A percentile compares a stretch with the other conserved stretches of the same genome.
These are phyloP conservation scores for Diddensiella transvaalensis DNA, from an alignment of 805 yeast genomes.

Conservation along the genomic window DNA sequence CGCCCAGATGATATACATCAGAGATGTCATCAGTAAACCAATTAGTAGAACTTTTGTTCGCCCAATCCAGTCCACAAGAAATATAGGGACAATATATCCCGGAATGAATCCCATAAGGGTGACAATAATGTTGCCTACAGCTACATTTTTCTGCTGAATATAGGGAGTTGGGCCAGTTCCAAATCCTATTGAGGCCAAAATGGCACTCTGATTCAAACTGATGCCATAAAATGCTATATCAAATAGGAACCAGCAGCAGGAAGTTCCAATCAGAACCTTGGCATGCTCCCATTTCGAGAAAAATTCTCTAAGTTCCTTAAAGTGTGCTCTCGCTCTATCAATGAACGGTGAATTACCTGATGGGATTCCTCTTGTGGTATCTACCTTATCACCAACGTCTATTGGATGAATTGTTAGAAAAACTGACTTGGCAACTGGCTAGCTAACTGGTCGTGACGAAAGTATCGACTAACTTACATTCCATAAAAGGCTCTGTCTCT, in stretches of 20 bases:
- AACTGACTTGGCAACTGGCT: too few relatives aligned
- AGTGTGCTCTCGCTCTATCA: neutral
- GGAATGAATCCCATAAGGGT: slow-evolving; percentile 94
- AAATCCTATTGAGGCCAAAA: slow-evolving; percentile 79
- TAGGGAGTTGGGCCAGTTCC: slow-evolving; percentile 71
- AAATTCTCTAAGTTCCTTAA: slow-evolving; percentile 59
- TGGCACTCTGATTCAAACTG: slow-evolving; percentile 75
- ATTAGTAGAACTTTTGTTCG: slow-evolving; percentile 77
- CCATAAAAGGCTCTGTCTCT: slow-evolving; percentile 86
- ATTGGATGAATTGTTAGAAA: neutral
- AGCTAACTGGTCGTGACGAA: neutral
- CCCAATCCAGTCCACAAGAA: slow-evolving; percentile 76
- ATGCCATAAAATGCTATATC: slow-evolving; percentile 91
- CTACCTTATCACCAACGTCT: slow-evolving; percentile 1
- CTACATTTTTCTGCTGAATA: slow-evolving; percentile 63
- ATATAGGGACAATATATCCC: slow-evolving; percentile 86
- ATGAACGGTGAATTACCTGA: neutral
- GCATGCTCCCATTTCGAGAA: slow-evolving; percentile 84
- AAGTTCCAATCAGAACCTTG: slow-evolving; percentile 76
- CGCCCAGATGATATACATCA: slow-evolving; percentile 74
- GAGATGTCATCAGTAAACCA: slow-evolving; percentile 72
- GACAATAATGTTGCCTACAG: slow-evolving; percentile 90
- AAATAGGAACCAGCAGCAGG: slow-evolving; percentile 87
- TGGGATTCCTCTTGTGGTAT: neutral
- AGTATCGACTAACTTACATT: slow-evolving; percentile 37